Evolutionary conservation across 441 rosid species (phyloP), one percentile per base, ranked within the genome.

Genomic region (Jatropha podagrica): DNA sequence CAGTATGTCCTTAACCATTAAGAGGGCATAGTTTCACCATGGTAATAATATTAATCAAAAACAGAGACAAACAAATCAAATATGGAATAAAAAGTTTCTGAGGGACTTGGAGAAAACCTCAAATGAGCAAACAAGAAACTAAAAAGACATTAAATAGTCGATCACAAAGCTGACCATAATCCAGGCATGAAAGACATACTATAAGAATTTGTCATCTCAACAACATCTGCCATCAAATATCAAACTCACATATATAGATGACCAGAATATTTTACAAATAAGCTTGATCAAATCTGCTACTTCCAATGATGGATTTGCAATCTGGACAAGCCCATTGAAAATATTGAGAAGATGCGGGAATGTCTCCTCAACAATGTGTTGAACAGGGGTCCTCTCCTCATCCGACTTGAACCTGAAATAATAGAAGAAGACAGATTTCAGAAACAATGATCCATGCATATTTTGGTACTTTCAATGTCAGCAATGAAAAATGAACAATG

Each of bases 231-330:
- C 66, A 54, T n/a, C 17, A 18, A 52, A 51, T 46, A 37, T 67
- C 77, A 60, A 72, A 85, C 99, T 89, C 85, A 96, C 99, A 82
- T 96, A 96, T 74, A 94, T 92, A 9, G 97, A 90, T 64, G 99
- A 96, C 98, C 97, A 96, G 89, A 96, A 96, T 78, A 96, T 94
- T 88, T 96, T 96, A 79, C 97, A 96, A 61, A 96, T 88, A 80
- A 96, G 98, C 90, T 96, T 94, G 83, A 96, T 91, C 82, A 92
- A 84, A 81, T 96, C 99, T 14, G 98, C 96, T 75, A 94, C 86
- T 89, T 92, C 98, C 56, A 96, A 65, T 38, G 98, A 78, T 55
- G 98, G 98, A 80, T 88, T 92, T 56, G 81, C 86, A 75, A 96
- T 85, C 77, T 90, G 96, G 78, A 89, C 88, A 75, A 96, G 98